phyloP scores from a whole-genome alignment of 192 early-diverging fungal species.

The Chytriomyces confervae region DNA sequence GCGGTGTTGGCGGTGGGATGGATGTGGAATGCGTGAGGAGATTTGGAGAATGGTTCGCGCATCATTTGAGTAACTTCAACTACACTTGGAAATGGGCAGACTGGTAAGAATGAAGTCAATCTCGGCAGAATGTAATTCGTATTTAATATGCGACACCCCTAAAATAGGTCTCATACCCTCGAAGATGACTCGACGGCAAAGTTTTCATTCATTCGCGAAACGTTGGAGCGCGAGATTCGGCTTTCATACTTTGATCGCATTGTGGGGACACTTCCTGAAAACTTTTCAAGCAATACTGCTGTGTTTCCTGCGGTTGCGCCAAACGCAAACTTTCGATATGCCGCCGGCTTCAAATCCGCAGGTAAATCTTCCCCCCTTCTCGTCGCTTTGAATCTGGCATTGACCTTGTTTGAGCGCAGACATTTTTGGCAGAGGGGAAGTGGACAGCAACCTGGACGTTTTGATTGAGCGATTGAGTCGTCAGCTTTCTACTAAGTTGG shows the following conservation, averaged over 20 bases:
- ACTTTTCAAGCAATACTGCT: slow-evolving; percentile 51
- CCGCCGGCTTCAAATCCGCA: neutral
- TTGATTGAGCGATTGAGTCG: slow-evolving; percentile 35
- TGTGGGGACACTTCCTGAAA: slow-evolving; percentile 74
- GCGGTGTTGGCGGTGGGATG: slow-evolving; percentile 53
- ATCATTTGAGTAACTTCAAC: slow-evolving; percentile 92
- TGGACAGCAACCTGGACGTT: slow-evolving; percentile 37
- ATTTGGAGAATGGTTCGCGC: slow-evolving; percentile 86
- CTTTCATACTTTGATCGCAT: slow-evolving; percentile 91
- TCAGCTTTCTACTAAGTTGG: slow-evolving; percentile 23
- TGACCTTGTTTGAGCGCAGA: neutral
- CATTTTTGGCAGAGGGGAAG: neutral
- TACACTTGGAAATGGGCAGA: slow-evolving; percentile 88
- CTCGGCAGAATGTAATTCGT: neutral
- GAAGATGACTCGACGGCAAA: slow-evolving; percentile 58
- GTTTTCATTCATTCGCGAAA: slow-evolving; percentile 83
- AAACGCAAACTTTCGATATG: slow-evolving; percentile 56
- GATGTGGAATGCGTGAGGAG: slow-evolving; percentile 87
- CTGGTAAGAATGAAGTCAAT: slow-evolving; percentile 67
- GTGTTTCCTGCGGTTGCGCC: slow-evolving; percentile 73
- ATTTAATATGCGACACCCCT: neutral
- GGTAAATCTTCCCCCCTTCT: neutral
- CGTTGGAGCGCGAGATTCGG: slow-evolving; percentile 82
- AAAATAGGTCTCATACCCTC: slow-evolving; percentile 58
- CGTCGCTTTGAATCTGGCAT: neutral